Base-by-base conservation (phyloP, 768 basidiomycete species). In the Ephemerocybe angulata region DNA sequence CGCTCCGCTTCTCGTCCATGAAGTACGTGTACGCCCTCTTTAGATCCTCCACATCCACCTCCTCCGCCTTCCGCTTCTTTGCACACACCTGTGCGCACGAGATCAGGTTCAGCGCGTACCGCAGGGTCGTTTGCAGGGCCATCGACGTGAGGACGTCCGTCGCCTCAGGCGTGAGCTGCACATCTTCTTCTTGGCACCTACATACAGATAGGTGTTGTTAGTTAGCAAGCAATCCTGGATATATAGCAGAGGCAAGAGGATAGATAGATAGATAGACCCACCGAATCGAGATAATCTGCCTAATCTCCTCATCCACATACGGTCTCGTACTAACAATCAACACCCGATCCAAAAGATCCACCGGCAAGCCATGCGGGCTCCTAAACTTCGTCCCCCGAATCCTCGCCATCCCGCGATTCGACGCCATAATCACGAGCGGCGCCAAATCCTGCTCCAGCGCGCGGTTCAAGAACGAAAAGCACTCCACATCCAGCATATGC, bases 401-500 rank as follows among this genome's bases (percentile, higher is more conserved):
- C 50, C 90, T 82, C 4, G 94, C 85, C 82, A 93, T 93, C 4
- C 96, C 96, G 15, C 96, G 81, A 68, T 99, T 99, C 42, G 91
- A 93, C 1, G 96, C 96, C 96, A 99, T 98, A 63, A 99, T 93
- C 33, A 99, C 96, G 51, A 98, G 76, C 1, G 96, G 96, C 1
- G 96, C 87, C 1, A 98, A 79, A 58, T 96, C 95, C 57, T 87
- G 86, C 68, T 99, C 96, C 46, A 99, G 78, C 2, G 96, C 96
- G 30, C 96, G 85, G 69, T 99, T 99, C 56, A 99, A 78, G 81
- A 95, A 99, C 6, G 95, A 97, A 78, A 98, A 98, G 67, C 96
- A 98, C 69, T 98, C 96, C 58, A 99, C 98, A 70, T 99, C 96
- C 60, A 99, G 86, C 96, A 99, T 99, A 78, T 98, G 96, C 12